A percentile compares a stretch with the other conserved stretches of the same genome.
Evolutionary conservation across 371 early-diverging fungal species (phyloP).

Genomic region (Mucor indicus): DNA sequence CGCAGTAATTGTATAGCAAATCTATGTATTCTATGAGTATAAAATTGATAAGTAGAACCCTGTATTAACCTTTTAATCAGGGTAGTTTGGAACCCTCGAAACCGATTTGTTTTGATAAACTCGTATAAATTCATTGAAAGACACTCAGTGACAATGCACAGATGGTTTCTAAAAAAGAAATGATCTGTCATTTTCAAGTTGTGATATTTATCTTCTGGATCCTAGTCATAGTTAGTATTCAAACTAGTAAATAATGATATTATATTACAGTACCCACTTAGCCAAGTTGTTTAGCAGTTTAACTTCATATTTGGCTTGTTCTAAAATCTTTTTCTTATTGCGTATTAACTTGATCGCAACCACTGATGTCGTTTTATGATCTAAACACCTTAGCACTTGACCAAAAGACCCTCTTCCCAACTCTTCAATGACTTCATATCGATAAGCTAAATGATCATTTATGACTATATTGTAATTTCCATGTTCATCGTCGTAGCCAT

Average conservation of each 20-base stretch:
- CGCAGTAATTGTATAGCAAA: constrained; percentile 87
- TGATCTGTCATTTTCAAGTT: constrained; percentile 85
- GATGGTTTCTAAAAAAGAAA: constrained; percentile 91
- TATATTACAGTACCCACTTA: constrained; percentile 71
- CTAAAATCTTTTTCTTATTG: constrained; percentile 93
- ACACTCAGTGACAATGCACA: constrained; percentile 95
- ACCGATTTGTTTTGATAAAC: constrained; percentile 91
- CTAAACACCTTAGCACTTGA: constrained; percentile 91
- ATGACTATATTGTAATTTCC: constrained; percentile 87
- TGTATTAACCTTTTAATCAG: constrained; percentile 79
- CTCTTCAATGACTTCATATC: constrained; percentile 86
- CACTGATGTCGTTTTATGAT: constrained; percentile 82
- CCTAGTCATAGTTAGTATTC: constrained; percentile 46
- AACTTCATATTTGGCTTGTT: constrained; percentile 93
- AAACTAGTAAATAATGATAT: too few relatives aligned
- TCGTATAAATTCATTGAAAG: constrained; percentile 97
- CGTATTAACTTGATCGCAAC: constrained; percentile 96
- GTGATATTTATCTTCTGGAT: constrained; percentile 78
- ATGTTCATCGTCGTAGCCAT: constrained; percentile 90
- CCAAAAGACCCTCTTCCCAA: constrained; percentile 98
- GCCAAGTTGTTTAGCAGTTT: constrained; percentile 78
- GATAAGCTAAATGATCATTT: constrained; percentile 88
- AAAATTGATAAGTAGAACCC: too few relatives aligned
- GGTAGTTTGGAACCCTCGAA: constrained; percentile 86
- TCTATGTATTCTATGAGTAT: too few relatives aligned